Conservation (phyloP, 202 grass and related monocot genomes). For the Schoenoplectus tabernaemontani region DNA sequence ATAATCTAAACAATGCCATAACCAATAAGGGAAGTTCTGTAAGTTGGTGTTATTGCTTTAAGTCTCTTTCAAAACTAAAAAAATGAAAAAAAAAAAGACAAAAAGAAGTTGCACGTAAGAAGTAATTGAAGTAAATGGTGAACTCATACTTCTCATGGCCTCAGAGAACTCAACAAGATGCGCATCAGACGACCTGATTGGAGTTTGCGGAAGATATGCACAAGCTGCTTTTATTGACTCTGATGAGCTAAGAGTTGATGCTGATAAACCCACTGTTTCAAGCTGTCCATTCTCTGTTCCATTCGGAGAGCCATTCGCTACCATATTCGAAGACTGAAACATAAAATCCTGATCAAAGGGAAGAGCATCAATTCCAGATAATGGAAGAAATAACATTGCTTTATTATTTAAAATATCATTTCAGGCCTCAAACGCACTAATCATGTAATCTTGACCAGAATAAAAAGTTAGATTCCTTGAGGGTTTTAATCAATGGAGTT, state of each 20-base stretch:
- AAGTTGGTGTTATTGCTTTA: not conserved
- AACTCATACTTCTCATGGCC: conserved; percentile 71
- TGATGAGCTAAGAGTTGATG: conserved; percentile 24
- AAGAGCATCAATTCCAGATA: not conserved
- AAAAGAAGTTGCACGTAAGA: not conserved
- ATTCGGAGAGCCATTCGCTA: not conserved
- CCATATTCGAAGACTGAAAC: not conserved
- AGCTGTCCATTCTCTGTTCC: conserved; percentile 43
- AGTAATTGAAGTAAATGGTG: conserved; percentile 24
- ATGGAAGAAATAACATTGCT: not conserved
- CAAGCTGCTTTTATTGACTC: conserved; percentile 44
- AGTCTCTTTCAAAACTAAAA: not conserved
- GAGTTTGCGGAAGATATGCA: conserved; percentile 60
- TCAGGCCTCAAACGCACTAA: not conserved
- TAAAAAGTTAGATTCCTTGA: not conserved
- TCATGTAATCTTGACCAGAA: not conserved
- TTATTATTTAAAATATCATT: not conserved
- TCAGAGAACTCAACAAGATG: conserved; percentile 90
- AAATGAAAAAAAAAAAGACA: conserved; percentile 2
- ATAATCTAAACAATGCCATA: not conserved
- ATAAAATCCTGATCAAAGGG: not conserved
- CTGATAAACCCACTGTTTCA: conserved; percentile 18
- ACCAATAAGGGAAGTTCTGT: not conserved
- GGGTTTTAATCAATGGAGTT: not conserved
- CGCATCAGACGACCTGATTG: conserved; percentile 62